Conservation (phyloP, 1,284 basidiomycete genomes). For the Stygiomarasmius scandens region DNA sequence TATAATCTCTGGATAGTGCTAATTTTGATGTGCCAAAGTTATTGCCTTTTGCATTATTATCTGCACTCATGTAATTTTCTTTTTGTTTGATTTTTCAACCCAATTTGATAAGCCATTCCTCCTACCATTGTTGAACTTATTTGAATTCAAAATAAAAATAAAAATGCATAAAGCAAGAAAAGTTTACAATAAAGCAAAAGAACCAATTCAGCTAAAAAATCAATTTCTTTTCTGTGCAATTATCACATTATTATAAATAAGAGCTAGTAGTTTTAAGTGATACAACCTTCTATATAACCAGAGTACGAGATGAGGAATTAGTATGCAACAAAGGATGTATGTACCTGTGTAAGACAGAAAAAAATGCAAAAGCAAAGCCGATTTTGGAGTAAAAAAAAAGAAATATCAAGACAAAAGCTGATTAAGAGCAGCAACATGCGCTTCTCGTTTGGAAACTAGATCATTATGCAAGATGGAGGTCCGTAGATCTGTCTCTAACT, state of each 20-base stretch:
- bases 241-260: neutral
- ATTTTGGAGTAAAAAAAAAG: neutral
- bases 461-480: slow-evolving; percentile 68
- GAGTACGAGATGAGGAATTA: neutral
- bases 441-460: slow-evolving; percentile 65
- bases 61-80: no score
- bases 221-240: neutral
- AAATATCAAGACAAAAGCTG: slow-evolving; percentile 31
- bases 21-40: no score
- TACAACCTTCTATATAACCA: neutral
- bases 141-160: no score
- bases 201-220: no score
- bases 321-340: neutral
- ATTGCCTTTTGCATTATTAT: no score
- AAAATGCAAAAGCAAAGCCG: neutral
- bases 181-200: no score
- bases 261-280: neutral
- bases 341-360: neutral
- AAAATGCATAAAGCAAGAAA: no score
- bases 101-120: no score
- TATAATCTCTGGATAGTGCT: no score
- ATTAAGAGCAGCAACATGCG: slow-evolving; percentile 55
- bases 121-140: no score
- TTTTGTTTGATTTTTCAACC: no score
- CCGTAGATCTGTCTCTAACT: slow-evolving; percentile 75